These are phyloP conservation scores for Lipomyces sp. DNA, from an alignment of 805 yeast species.

Conservation along the genomic window DNA sequence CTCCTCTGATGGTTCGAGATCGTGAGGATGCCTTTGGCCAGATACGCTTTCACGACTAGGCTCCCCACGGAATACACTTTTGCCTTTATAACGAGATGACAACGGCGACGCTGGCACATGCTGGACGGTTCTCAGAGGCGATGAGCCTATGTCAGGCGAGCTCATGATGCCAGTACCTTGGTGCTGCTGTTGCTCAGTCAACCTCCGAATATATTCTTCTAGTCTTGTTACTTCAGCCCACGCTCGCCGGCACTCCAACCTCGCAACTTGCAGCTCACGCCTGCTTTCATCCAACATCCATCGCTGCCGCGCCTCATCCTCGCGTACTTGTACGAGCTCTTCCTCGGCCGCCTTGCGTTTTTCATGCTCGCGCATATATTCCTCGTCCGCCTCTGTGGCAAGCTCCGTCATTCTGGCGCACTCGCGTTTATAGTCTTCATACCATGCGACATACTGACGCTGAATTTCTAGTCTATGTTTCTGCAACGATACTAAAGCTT, in stretches of 20 bases:
- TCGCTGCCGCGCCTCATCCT: conserved; percentile 14
- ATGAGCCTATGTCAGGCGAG: not conserved
- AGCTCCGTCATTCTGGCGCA: conserved; percentile 21
- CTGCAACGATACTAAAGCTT: conserved; percentile 28
- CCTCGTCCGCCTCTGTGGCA: conserved; percentile 27
- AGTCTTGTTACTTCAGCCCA: conserved; percentile 33
- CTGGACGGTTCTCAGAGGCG: not conserved
- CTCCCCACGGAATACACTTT: not conserved
- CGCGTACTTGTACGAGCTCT: conserved; percentile 9
- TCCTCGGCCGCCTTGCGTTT: conserved; percentile 11
- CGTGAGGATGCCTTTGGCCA: not conserved
- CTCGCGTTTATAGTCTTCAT: conserved; percentile 22
- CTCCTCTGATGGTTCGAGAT: not conserved
- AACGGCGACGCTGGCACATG: not conserved
- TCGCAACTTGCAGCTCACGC: conserved; percentile 28
- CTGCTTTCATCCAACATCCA: conserved; percentile 25
- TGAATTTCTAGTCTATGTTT: conserved; percentile 32
- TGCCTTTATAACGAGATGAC: conserved; percentile 3
- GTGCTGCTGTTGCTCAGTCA: conserved; percentile 4
- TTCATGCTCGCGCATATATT: conserved; percentile 17
- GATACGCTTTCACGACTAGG: not conserved
- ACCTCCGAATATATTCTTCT: conserved; percentile 19
- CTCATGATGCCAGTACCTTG: not conserved
- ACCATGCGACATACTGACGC: conserved; percentile 26
- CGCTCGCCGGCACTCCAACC: conserved; percentile 34